These are phyloP conservation scores for Fraxinus ornus DNA, from an alignment of 305 asterid genomes.

Conservation along the genomic window DNA sequence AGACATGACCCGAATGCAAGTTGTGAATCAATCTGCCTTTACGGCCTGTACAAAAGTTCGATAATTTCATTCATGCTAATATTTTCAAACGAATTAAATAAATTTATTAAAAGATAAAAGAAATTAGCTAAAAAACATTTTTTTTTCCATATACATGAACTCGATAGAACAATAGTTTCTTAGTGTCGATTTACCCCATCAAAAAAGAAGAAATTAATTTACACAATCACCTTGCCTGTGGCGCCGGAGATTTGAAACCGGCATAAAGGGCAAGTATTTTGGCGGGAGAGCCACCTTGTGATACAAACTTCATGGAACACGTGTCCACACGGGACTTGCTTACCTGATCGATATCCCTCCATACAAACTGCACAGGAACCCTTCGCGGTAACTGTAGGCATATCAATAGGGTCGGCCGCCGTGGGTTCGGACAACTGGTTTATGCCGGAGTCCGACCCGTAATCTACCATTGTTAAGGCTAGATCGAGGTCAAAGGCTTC, in stretches of 20 bases:
- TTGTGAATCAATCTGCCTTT: too few relatives aligned
- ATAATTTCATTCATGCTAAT: too few relatives aligned
- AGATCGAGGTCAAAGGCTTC: neutral
- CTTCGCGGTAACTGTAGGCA: constrained; percentile 11
- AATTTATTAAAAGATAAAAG: too few relatives aligned
- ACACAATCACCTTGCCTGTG: neutral
- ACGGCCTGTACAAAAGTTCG: too few relatives aligned
- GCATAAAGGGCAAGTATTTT: neutral
- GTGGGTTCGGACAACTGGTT: neutral
- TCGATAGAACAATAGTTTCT: neutral
- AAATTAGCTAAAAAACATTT: too few relatives aligned
- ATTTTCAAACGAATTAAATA: too few relatives aligned
- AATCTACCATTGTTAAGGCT: neutral
- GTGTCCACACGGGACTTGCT: constrained; percentile 31
- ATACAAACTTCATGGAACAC: constrained; percentile 16
- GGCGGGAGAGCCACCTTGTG: neutral
- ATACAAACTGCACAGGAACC: constrained; percentile 32
- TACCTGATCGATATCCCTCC: constrained; percentile 24
- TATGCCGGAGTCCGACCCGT: neutral
- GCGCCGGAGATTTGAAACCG: neutral
- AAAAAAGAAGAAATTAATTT: too few relatives aligned
- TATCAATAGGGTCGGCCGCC: neutral
- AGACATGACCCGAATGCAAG: too few relatives aligned
- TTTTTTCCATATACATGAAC: too few relatives aligned
- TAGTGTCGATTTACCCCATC: too few relatives aligned